A percentile compares a stretch with the other conserved stretches of the same genome.
These are phyloP conservation scores for Hondaea fermentalgiana DNA, from an alignment of 108 stramenopile species.

Conservation along the genomic window DNA sequence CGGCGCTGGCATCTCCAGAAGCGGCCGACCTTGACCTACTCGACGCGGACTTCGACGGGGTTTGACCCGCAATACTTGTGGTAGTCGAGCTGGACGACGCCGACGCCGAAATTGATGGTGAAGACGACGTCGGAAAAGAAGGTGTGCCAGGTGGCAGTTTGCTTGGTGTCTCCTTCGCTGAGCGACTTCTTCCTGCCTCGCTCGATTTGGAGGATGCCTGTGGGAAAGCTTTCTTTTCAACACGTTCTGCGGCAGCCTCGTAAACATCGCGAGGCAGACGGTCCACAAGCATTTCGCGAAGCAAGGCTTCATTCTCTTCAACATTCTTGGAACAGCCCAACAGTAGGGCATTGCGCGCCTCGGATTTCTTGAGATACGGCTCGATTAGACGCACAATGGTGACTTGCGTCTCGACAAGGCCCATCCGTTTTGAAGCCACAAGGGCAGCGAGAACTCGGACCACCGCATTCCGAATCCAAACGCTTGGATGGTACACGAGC, in stretches of 20 bases:
- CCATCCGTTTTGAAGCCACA: neutral
- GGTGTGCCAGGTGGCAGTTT: too few relatives aligned
- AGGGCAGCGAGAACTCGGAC: neutral
- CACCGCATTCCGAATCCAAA: slow-evolving; percentile 24
- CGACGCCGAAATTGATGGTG: too few relatives aligned
- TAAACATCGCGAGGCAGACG: neutral
- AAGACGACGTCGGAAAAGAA: too few relatives aligned
- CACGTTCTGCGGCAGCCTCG: neutral
- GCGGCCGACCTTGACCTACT: too few relatives aligned
- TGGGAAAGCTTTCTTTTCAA: neutral
- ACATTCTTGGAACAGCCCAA: neutral
- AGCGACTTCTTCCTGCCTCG: too few relatives aligned
- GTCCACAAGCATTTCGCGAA: neutral
- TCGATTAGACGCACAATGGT: neutral
- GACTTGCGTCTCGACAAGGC: neutral
- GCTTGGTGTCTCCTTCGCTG: too few relatives aligned
- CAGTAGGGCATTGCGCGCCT: neutral
- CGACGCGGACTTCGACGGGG: too few relatives aligned
- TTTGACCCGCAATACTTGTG: too few relatives aligned
- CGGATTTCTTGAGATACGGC: neutral
- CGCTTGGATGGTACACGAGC: slow-evolving; percentile 39
- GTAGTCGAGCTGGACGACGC: too few relatives aligned
- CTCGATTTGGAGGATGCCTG: too few relatives aligned
- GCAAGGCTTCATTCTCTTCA: neutral
- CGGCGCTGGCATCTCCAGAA: too few relatives aligned